These are phyloP conservation scores for Aspergillus campestris DNA, from an alignment of 495 filamentous ascomycete species.

Conservation along the genomic window DNA sequence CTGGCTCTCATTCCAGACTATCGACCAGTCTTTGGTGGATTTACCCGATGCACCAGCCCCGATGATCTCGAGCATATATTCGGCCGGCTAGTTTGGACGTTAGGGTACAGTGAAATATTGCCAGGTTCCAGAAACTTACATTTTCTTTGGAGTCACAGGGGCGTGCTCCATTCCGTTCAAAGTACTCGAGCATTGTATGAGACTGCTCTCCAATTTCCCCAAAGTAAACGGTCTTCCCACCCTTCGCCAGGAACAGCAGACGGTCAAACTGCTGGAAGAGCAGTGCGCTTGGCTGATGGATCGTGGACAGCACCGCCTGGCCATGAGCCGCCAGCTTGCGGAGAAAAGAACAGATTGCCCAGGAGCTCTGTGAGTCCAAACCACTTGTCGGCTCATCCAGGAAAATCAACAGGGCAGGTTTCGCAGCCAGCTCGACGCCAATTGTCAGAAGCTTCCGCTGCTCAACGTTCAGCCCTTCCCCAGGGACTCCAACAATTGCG, in stretches of 20 bases:
- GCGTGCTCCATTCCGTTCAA: constrained; percentile 63
- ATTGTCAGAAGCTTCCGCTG: constrained; percentile 86
- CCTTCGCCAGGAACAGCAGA: constrained; percentile 71
- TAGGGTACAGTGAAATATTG: constrained; percentile 1
- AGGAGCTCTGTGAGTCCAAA: constrained; percentile 77
- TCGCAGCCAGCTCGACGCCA: constrained; percentile 85
- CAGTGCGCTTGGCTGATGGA: constrained; percentile 88
- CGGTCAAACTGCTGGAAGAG: constrained; percentile 92
- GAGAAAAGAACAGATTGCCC: constrained; percentile 74
- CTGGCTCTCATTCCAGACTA: constrained; percentile 62
- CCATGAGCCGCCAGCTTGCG: constrained; percentile 80
- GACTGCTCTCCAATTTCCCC: constrained; percentile 77
- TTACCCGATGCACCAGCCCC: constrained; percentile 47
- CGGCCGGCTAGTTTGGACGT: constrained; percentile 49
- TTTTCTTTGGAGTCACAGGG: constrained; percentile 65
- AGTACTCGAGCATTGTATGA: constrained; percentile 60
- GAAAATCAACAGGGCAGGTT: constrained; percentile 82
- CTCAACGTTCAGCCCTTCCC: constrained; percentile 75
- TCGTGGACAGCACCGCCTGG: constrained; percentile 85
- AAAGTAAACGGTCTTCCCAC: constrained; percentile 84
- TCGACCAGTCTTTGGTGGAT: constrained; percentile 70
- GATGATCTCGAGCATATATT: constrained; percentile 91
- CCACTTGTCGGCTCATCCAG: constrained; percentile 92
- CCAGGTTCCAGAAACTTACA: constrained; percentile 44
- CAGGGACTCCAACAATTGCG: constrained; percentile 37